Evolutionary conservation across 768 basidiomycete genomes (phyloP).

Genomic region (Cystobasidium tubakii): DNA sequence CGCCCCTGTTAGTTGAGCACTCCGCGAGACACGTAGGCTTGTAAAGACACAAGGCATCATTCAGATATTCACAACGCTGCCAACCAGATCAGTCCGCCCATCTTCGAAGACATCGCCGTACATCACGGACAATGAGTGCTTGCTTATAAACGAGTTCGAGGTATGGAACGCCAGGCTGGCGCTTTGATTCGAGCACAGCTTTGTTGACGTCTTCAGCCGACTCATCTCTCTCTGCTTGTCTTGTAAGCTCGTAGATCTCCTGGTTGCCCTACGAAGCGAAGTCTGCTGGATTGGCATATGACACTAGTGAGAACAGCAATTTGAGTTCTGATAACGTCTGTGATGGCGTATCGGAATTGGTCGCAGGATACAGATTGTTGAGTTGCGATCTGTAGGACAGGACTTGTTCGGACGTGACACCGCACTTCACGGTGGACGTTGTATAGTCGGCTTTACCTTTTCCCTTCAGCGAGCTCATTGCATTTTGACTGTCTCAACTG

Average conservation of each 20-base stretch:
- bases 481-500: neutral
- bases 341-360: neutral
- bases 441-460: neutral
- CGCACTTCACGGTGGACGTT: neutral
- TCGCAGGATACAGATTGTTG: slow-evolving; percentile 10
- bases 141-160: slow-evolving; percentile 15
- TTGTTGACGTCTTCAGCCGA: slow-evolving; percentile 29
- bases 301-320: slow-evolving; percentile 21
- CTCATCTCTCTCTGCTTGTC: slow-evolving; percentile 15
- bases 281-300: slow-evolving; percentile 12
- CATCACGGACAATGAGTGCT: neutral
- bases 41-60: no score
- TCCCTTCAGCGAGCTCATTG: neutral
- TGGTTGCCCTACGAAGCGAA: neutral
- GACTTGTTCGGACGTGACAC: slow-evolving; percentile 13
- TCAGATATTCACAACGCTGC: neutral
- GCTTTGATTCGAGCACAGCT: slow-evolving; percentile 12
- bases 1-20: no score
- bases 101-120: slow-evolving; percentile 16
- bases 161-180: slow-evolving; percentile 1
- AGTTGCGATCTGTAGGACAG: slow-evolving; percentile 19
- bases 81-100: slow-evolving; percentile 9
- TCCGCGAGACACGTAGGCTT: no score
- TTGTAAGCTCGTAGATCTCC: neutral
- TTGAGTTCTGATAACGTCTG: slow-evolving; percentile 1